Evolutionary conservation across 2,329 filamentous ascomycete species (phyloP), one percentile per base, ranked within the genome.

Genomic region (Clonostachys byssicola): DNA sequence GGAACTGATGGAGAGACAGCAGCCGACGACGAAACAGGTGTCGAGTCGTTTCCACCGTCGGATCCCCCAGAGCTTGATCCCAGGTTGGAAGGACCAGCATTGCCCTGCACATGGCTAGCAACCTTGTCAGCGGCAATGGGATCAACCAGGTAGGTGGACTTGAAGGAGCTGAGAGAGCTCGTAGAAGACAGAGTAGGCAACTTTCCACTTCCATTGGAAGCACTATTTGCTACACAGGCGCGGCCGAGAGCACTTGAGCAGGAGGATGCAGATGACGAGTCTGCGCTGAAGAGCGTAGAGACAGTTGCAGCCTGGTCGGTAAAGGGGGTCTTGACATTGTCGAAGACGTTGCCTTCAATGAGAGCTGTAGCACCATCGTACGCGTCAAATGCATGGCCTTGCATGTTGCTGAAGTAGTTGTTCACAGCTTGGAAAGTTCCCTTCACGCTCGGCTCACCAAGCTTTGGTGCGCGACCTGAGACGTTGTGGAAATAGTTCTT

Each of bases 391-490:
- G 78, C 75, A 62, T 83, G 80, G 44, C 74, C 74, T n/a, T 64
- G 59, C 60, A 73, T 76, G 56, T 74, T 69, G 59, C 77, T 70
- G 67, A 71, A 82, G 72, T 77, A 81, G 71, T 83, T 83, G 74
- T 82, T 83, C 59, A 80, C 76, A 40, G 75, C 76, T 62, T 84
- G 80, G 43, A 81, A 71, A 47, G 79, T 80, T 60, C 77, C 77
- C 40, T 14, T 14, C 17, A 71, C 65, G 42, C 81, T 71, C 47
- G 78, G 79, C 60, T 76, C 77, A 17, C 68, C 70, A 18, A 83
- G 67, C 67, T 83, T 83, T 54, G 79, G 80, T 13, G 68, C 66
- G 46, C 80, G 77, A 48, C 80, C 80, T 12, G 70, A 74, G 43
- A 74, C 75, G 61, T 79, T 70, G 70, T 81, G 75, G 57, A 83